phyloP scores from a whole-genome alignment of 495 filamentous ascomycete genomes.

The Xylaria castorea region DNA sequence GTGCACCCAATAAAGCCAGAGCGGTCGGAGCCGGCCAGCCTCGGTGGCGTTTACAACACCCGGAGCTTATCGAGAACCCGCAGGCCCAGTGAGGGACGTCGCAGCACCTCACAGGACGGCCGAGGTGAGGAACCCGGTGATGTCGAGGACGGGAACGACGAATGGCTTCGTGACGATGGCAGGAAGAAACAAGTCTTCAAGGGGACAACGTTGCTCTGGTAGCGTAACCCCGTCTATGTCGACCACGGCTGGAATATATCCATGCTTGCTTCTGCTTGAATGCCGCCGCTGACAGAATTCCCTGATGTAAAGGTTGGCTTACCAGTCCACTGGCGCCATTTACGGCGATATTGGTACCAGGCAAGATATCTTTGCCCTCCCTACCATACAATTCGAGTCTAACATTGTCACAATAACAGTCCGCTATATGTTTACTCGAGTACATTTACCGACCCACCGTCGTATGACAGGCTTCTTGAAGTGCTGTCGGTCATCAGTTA shows the following conservation, averaged over 20 bases:
- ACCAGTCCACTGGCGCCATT: slow-evolving; percentile 74
- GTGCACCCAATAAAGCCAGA: slow-evolving; percentile 28
- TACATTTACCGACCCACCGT: slow-evolving; percentile 65
- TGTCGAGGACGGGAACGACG: slow-evolving; percentile 46
- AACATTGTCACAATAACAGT: slow-evolving; percentile 28
- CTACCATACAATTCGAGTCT: background rate
- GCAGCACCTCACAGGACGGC: slow-evolving; percentile 38
- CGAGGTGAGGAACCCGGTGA: slow-evolving; percentile 35
- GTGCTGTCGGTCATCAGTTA: slow-evolving; percentile 69
- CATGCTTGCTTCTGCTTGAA: background rate
- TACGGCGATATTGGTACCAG: slow-evolving; percentile 81
- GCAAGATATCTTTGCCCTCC: slow-evolving; percentile 23
- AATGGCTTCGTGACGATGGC: slow-evolving; percentile 44
- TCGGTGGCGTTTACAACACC: slow-evolving; percentile 51
- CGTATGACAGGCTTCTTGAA: slow-evolving; percentile 67
- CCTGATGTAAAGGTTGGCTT: slow-evolving; percentile 58
- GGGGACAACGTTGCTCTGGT: slow-evolving; percentile 53
- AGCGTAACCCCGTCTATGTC: slow-evolving; percentile 21
- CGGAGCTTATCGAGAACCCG: slow-evolving; percentile 40
- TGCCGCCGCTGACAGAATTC: slow-evolving; percentile 22
- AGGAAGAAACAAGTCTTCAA: slow-evolving; percentile 54
- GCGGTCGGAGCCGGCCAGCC: slow-evolving; percentile 15
- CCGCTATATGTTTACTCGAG: slow-evolving; percentile 77
- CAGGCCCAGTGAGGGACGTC: slow-evolving; percentile 35
- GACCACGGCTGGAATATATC: background rate